phyloP scores from a whole-genome alignment of 1,139 yeast species.

The Hyphopichia buzzinii region DNA sequence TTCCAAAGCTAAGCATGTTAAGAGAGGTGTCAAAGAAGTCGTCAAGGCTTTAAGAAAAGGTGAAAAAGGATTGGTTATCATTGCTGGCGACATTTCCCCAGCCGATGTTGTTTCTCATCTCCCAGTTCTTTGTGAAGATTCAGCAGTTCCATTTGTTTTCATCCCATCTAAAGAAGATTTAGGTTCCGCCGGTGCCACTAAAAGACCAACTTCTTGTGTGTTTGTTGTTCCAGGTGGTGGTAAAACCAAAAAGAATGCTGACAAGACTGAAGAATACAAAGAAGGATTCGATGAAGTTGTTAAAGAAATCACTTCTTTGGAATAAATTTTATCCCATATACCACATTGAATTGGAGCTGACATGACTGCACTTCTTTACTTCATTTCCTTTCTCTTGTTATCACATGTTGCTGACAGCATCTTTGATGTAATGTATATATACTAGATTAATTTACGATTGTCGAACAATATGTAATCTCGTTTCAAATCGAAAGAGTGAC shows the following conservation, averaged over 20 bases:
- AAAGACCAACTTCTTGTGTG: conserved; percentile 97
- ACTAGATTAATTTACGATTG: conserved; percentile 1
- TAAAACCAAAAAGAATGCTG: conserved; percentile 74
- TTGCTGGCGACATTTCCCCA: conserved; percentile 98
- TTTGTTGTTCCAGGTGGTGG: conserved; percentile 98
- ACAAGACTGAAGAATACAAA: conserved; percentile 85
- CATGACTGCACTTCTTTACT: not conserved
- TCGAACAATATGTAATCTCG: too few relatives aligned
- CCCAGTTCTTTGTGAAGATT: conserved; percentile 96
- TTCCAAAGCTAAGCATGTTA: conserved; percentile 96
- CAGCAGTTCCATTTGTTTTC: conserved; percentile 84
- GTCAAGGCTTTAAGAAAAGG: conserved; percentile 97
- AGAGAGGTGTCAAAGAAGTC: conserved; percentile 98
- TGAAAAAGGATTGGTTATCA: conserved; percentile 91
- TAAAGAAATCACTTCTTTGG: conserved; percentile 5
- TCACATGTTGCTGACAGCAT: not conserved
- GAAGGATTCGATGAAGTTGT: conserved; percentile 6
- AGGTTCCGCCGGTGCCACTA: conserved; percentile 98
- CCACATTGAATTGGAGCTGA: not conserved
- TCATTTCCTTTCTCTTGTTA: not conserved
- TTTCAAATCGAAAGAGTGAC: too few relatives aligned
- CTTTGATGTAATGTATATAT: conserved; percentile 2
- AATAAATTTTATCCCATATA: not conserved
- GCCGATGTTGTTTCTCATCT: conserved; percentile 95
- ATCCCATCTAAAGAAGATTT: conserved; percentile 97